These are phyloP conservation scores for Phytopythium vexans DNA, from an alignment of 352 stramenopile species.

Conservation along the genomic window DNA sequence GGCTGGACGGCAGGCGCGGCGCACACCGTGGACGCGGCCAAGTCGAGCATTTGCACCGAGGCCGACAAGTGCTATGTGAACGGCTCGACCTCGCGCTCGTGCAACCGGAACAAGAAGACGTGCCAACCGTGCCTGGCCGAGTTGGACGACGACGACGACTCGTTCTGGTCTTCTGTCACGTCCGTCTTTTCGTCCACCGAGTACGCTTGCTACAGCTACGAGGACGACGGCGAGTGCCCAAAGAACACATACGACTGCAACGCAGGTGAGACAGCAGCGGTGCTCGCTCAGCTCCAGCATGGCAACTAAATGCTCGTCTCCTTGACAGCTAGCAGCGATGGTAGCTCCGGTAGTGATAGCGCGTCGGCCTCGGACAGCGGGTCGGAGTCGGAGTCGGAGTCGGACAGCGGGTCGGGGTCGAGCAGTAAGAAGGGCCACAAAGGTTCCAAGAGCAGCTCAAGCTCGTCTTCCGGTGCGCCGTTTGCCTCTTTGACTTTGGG, in stretches of 20 bases:
- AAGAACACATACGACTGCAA: slow-evolving; percentile 32
- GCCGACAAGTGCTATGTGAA: slow-evolving; percentile 46
- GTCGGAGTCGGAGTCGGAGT: slow-evolving; percentile 11
- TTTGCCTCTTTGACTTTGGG: not conserved
- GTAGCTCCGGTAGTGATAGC: slow-evolving; percentile 18
- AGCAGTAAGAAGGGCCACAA: slow-evolving; percentile 7
- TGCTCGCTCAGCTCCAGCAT: not conserved
- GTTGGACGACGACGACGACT: slow-evolving; percentile 15
- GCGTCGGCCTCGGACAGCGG: not conserved
- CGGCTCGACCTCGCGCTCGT: slow-evolving; percentile 36
- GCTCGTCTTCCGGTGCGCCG: slow-evolving; percentile 4
- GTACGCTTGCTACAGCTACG: slow-evolving; percentile 44
- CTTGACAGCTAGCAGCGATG: slow-evolving; percentile 8
- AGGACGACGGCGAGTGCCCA: slow-evolving; percentile 33
- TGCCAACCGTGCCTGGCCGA: slow-evolving; percentile 44
- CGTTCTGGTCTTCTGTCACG: slow-evolving; percentile 9
- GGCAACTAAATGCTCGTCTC: not conserved
- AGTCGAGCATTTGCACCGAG: slow-evolving; percentile 26
- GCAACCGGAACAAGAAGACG: slow-evolving; percentile 33
- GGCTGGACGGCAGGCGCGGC: not conserved
- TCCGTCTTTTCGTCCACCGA: slow-evolving; percentile 21
- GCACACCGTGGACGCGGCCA: slow-evolving; percentile 7
- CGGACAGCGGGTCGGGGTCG: slow-evolving; percentile 13
- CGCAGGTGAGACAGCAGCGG: slow-evolving; percentile 9
- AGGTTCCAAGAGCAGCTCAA: not conserved